Conservation (phyloP, 371 early-diverging fungal species). For the Catenaria anguillulae region DNA sequence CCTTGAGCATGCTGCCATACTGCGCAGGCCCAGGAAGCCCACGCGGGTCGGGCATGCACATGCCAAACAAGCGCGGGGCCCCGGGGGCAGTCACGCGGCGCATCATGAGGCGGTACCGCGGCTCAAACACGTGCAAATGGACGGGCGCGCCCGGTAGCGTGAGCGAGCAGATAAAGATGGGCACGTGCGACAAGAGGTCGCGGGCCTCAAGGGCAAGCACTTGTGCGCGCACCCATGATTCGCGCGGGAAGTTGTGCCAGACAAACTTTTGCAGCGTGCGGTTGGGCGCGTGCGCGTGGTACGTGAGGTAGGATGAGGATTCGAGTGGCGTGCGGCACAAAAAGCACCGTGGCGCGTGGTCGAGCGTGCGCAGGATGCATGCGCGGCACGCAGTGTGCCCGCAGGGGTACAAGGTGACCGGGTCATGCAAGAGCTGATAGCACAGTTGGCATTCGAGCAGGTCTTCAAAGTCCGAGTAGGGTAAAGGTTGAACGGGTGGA, state of each 20-base stretch:
- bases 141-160: constrained; percentile 45
- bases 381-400: constrained; percentile 53
- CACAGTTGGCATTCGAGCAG: constrained; percentile 43
- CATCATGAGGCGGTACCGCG: constrained; percentile 44
- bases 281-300: constrained; percentile 15
- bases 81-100: constrained; percentile 33
- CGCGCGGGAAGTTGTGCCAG: not conserved
- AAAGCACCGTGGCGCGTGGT: constrained; percentile 13
- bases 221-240: constrained; percentile 6
- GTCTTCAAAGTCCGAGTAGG: not conserved
- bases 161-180: constrained; percentile 45
- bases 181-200: constrained; percentile 22
- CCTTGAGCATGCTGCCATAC: constrained; percentile 33
- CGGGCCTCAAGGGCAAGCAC: constrained; percentile 7
- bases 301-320: constrained; percentile 16
- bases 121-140: constrained; percentile 47
- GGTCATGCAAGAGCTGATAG: constrained; percentile 29
- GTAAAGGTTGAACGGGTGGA: not conserved
- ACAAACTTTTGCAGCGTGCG: constrained; percentile 5
- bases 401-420: constrained; percentile 42
- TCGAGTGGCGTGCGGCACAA: not conserved
- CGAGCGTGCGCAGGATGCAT: constrained; percentile 36
- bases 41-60: constrained; percentile 27
- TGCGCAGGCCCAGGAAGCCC: constrained; percentile 17
- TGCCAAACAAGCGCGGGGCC: constrained; percentile 32